These are phyloP conservation scores for Suhomyces faveliae DNA, from an alignment of 805 yeast genomes.

Conservation along the genomic window DNA sequence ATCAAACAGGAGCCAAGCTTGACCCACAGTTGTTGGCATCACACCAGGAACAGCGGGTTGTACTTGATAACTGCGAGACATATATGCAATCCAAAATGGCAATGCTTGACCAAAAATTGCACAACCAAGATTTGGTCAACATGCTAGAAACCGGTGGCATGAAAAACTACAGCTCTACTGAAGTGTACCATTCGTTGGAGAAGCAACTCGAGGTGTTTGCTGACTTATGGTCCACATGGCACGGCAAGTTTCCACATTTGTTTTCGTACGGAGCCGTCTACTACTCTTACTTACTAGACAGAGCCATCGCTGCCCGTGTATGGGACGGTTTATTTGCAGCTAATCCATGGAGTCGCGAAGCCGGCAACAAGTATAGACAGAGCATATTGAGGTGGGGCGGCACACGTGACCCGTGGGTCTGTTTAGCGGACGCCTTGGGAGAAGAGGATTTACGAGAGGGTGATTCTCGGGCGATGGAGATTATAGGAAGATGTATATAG, in stretches of 20 bases:
- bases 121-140: slow-evolving; percentile 30
- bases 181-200: slow-evolving; percentile 67
- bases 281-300: slow-evolving; percentile 85
- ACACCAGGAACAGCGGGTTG: slow-evolving; percentile 50
- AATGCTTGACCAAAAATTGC: slow-evolving; percentile 77
- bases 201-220: slow-evolving; percentile 57
- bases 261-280: slow-evolving; percentile 93
- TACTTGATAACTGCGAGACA: slow-evolving; percentile 67
- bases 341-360: slow-evolving; percentile 66
- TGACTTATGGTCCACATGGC: slow-evolving; percentile 78
- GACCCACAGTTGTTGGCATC: slow-evolving; percentile 49
- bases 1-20: slow-evolving; percentile 61
- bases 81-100: slow-evolving; percentile 91
- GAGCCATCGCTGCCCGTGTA: slow-evolving; percentile 86
- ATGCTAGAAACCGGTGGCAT: slow-evolving; percentile 7
- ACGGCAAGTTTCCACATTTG: slow-evolving; percentile 89
- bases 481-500: slow-evolving; percentile 17
- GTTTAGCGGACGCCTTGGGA: slow-evolving; percentile 77
- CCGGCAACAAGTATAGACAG: slow-evolving; percentile 74
- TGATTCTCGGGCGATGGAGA: slow-evolving; percentile 66
- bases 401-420: slow-evolving; percentile 81
- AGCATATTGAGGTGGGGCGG: slow-evolving; percentile 92
- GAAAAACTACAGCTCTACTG: slow-evolving; percentile 51
- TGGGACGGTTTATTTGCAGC: slow-evolving; percentile 71
- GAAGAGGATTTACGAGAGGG: slow-evolving; percentile 61